phyloP scores from a whole-genome alignment of 2,329 filamentous ascomycete genomes.

The Sporothrix mexicana region DNA sequence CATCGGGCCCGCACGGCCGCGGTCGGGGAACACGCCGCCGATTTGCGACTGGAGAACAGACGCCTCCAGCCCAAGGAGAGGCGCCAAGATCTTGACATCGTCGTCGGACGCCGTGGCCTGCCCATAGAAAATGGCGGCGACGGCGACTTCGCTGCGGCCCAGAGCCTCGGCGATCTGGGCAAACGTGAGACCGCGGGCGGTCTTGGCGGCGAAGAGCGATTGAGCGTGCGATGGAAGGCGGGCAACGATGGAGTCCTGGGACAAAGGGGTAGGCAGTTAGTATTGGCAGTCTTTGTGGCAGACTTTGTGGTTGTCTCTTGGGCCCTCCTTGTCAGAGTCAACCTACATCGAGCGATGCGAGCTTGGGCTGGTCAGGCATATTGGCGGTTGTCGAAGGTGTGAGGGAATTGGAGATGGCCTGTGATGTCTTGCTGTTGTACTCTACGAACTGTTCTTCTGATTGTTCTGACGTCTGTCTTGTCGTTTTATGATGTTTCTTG shows the following conservation, averaged over 20 bases:
- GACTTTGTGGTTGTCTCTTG: too few species aligned
- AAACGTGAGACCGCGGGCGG: slow-evolving; percentile 75
- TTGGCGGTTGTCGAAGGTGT: slow-evolving; percentile 11
- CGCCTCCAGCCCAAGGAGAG: slow-evolving; percentile 58
- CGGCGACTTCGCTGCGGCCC: slow-evolving; percentile 80
- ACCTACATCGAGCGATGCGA: slow-evolving; percentile 49
- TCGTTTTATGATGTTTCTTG: neutral
- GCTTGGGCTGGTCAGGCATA: slow-evolving; percentile 40
- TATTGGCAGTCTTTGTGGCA: neutral
- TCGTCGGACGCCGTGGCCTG: slow-evolving; percentile 59
- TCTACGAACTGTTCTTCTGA: neutral
- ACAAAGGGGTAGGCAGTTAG: neutral
- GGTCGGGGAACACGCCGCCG: slow-evolving; percentile 71
- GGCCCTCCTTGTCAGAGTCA: too few species aligned
- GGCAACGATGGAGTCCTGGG: slow-evolving; percentile 67
- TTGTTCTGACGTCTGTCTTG: neutral
- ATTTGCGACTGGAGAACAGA: slow-evolving; percentile 61
- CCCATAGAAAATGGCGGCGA: slow-evolving; percentile 90
- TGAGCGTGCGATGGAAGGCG: slow-evolving; percentile 73
- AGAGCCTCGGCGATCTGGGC: slow-evolving; percentile 76
- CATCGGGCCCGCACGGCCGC: slow-evolving; percentile 80
- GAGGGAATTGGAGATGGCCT: neutral
- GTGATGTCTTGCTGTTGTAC: neutral
- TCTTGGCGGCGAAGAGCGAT: slow-evolving; percentile 82
- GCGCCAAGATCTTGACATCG: slow-evolving; percentile 65